Base-by-base conservation (phyloP, 257 asterid genomes). In the Lycium ferocissimum region DNA sequence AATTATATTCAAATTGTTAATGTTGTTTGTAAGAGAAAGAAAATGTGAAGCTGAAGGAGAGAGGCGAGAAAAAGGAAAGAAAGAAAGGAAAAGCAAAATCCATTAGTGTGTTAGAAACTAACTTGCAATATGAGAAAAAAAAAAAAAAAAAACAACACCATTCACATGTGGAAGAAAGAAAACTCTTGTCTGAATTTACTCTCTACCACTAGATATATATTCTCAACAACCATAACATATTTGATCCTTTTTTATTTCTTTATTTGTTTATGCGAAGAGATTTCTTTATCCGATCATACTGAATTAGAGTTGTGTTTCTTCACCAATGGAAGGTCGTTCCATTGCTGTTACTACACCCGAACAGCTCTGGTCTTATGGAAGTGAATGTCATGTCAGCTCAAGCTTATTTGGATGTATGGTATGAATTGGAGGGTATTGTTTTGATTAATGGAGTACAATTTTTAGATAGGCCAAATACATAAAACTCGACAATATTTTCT, bases 11-110 rank as follows among this genome's bases (percentile, higher is more conserved):
- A 56, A 15, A 56, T 7, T 51, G 13, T 51, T 51, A 10, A 49
- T 9, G 56, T 49, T 9, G 0, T 51, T 51, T 40, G 80, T 2
- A 7, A 45, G 18, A 72, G 45, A 10, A 9, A 18, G 9, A 45
- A 45, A 72, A 6, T 72, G 37, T n/a, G 58, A 18, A 9, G 80
- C 15, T 38, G 79, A 71, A 71, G 79, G 79, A 71, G 79, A 71
- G 79, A 71, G 79, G 79, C 18, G 38, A 72, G 37, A 11, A 8
- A 72, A 72, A 43, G 57, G 79, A 47, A 47, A 47, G 15, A 53
- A 71, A 51, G 2, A 51, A 70, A 38, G 14, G 15, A 17, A 56
- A 56, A 56, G 20, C 59, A 56, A 70, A 70, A 40, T 70, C 15
- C 79, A 70, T 40, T 70, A 49, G 12, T 1, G 14, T 49, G 56